Base-by-base conservation (phyloP, 129 eudicot species). In the Escallonia herrerae region DNA sequence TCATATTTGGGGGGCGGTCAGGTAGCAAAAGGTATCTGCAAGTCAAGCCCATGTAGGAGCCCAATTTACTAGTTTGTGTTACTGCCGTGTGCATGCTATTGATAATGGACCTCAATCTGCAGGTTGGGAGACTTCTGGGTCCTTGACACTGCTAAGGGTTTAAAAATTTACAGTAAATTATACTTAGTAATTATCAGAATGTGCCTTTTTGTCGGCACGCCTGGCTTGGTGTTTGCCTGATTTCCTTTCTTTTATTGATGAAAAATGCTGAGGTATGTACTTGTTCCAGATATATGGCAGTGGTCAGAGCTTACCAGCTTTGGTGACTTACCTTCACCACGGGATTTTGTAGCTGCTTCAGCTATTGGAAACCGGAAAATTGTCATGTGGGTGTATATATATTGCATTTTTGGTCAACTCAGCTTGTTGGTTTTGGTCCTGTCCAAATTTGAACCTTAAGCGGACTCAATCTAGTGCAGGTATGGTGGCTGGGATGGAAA, bases 81-180 rank as follows among this genome's bases (percentile, higher is more conserved):
- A 55, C 10, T 13, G 6, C 57, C 62, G n/a, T 15, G 7, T 8
- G 61, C 70, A 43, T 69, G 64, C 51, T 59, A 70, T 56, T 69
- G 15, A 77, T 58, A 47, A 73, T 58, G 13, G 50, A 60, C 47
- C 63, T 74, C 40, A 7, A 13, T 69, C 49, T 72, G 74, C 97
- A 91, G 97, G 77, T 76, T 93, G 68, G 99, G 99, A 75, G 99
- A 93, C 80, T 93, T 93, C 76, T 93, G 99, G 99, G 99, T 93
- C 64, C 80, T 93, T 46, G 99, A 93, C 75, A 93, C 99, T n/a
- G 96, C 96, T 93, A 60, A 76, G 54, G 56, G 69, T 10, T 69
- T 67, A 52, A 64, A 60, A 63, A 38, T 22, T 15, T 60, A 55
- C 56, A 45, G 64, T 50, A 55, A 51, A 67, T 57, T n/a, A n/a